These are phyloP conservation scores for Exophiala oligosperma DNA, from an alignment of 2,329 filamentous ascomycete species.

Conservation along the genomic window DNA sequence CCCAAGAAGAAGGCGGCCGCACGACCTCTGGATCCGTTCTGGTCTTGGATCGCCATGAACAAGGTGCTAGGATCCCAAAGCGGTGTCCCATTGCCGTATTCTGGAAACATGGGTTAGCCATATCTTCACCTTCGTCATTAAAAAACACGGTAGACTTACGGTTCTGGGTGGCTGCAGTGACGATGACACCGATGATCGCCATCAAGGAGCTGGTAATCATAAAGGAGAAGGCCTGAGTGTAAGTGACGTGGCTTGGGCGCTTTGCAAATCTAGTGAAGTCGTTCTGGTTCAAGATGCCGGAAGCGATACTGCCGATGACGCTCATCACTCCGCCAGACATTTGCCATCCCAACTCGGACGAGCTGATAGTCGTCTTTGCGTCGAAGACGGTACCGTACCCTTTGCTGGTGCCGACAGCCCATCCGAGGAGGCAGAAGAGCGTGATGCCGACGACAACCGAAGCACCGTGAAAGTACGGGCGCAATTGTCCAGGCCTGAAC, in stretches of 20 bases:
- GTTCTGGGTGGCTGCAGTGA: slow-evolving; percentile 33
- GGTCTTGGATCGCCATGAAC: slow-evolving; percentile 34
- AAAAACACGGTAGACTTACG: slow-evolving; percentile 13
- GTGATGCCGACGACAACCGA: slow-evolving; percentile 22
- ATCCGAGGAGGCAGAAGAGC: slow-evolving; percentile 17
- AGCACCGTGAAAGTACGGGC: slow-evolving; percentile 45
- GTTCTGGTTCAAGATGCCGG: slow-evolving; percentile 35
- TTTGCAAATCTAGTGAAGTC: slow-evolving; percentile 41
- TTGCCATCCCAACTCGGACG: slow-evolving; percentile 18
- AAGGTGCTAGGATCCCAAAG: slow-evolving; percentile 46
- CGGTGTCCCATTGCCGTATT: slow-evolving; percentile 35
- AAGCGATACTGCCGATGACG: slow-evolving; percentile 35
- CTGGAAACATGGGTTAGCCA: slow-evolving; percentile 6
- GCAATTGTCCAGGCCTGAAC: slow-evolving; percentile 45
- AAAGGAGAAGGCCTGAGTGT: slow-evolving; percentile 40
- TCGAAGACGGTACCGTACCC: slow-evolving; percentile 23
- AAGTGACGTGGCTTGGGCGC: slow-evolving; percentile 42
- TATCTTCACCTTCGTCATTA: neutral
- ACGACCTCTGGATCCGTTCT: slow-evolving; percentile 37
- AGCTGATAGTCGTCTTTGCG: slow-evolving; percentile 8
- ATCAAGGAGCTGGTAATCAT: slow-evolving; percentile 40
- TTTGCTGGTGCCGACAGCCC: slow-evolving; percentile 22
- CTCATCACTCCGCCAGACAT: slow-evolving; percentile 31
- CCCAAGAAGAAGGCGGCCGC: slow-evolving; percentile 50
- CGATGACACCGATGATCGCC: slow-evolving; percentile 40